Base-by-base conservation (phyloP, 768 basidiomycete genomes). In the Kwoniella pini region DNA sequence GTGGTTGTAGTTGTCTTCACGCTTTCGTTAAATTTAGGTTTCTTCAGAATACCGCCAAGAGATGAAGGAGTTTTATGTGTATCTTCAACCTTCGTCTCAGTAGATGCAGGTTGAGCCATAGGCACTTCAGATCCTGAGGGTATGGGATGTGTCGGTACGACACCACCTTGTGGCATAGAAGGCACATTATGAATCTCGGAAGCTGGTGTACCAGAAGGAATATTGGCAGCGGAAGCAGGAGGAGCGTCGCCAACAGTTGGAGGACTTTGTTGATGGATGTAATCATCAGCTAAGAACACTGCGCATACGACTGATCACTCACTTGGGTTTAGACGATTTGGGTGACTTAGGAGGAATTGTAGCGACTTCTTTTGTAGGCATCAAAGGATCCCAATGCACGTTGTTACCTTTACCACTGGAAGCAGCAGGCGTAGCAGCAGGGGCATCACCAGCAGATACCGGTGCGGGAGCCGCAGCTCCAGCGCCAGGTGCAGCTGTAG, bases 351-450 rank as follows among this genome's bases (percentile, higher is more conserved):
- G n/a, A 40, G 58, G 63, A 24, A 60, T 53, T 1, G 31, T 56
- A 24, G 59, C 36, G 40, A 65, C 62, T 46, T 67, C 65, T 33
- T 64, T 68, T 17, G 39, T 22, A 9, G 62, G 62, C 10, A 72
- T 62, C 42, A 50, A 48, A 7, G 51, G 48, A 19, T 60, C 46
- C 68, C 68, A 72, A 36, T 62, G 69, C 1, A 72, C 71, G n/a
- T 64, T 64, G n/a, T 64, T 63, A 43, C 39, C 54, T 24, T 61
- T 61, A 4, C 59, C 52, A 27, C 54, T 45, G 12, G 52, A 54
- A 4, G 59, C 52, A 9, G 27, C 31, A 3, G 45, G 44, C n/a
- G 22, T 26, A 43, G 42, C 12, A 19, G 40, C 40, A 42, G 40
- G 40, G 19, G 40, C 19, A 17, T 42, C 40, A 42, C 11, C 40